These are phyloP conservation scores for Botryococcus braunii DNA, from an alignment of 163 green algal genomes.

Conservation along the genomic window DNA sequence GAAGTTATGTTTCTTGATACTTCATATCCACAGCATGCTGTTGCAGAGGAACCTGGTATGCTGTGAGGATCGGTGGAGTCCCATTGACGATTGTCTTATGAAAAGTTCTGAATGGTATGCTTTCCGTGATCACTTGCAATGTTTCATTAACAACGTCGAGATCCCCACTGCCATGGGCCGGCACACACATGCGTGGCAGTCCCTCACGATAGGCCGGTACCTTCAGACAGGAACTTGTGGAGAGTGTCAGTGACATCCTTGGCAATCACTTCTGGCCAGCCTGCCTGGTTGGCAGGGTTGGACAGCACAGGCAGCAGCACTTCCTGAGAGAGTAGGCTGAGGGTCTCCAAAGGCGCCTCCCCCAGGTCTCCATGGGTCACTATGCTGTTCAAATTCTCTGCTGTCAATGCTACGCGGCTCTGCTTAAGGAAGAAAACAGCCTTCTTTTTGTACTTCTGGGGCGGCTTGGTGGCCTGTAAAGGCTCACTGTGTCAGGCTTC, in stretches of 20 bases:
- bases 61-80: background rate
- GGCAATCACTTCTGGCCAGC: constrained; percentile 70
- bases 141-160: background rate
- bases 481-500: background rate
- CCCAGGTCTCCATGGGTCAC: constrained; percentile 66
- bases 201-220: constrained; percentile 14
- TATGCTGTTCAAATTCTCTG: background rate
- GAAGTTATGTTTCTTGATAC: too few relatives aligned
- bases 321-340: constrained; percentile 59
- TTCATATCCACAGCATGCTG: too few relatives aligned
- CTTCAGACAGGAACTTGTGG: constrained; percentile 76
- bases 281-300: constrained; percentile 60
- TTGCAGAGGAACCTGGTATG: background rate
- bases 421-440: constrained; percentile 81
- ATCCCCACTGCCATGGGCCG: background rate
- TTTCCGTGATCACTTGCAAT: background rate
- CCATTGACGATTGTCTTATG: background rate
- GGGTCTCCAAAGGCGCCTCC: constrained; percentile 67
- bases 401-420: constrained; percentile 14
- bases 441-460: constrained; percentile 70
- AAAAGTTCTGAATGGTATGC: background rate
- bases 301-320: constrained; percentile 81
- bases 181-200: background rate
- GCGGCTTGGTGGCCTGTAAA: constrained; percentile 55
- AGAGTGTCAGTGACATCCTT: constrained; percentile 75